phyloP scores from a whole-genome alignment of 352 stramenopile species.

The Phytopythium cucurbitacearum region DNA sequence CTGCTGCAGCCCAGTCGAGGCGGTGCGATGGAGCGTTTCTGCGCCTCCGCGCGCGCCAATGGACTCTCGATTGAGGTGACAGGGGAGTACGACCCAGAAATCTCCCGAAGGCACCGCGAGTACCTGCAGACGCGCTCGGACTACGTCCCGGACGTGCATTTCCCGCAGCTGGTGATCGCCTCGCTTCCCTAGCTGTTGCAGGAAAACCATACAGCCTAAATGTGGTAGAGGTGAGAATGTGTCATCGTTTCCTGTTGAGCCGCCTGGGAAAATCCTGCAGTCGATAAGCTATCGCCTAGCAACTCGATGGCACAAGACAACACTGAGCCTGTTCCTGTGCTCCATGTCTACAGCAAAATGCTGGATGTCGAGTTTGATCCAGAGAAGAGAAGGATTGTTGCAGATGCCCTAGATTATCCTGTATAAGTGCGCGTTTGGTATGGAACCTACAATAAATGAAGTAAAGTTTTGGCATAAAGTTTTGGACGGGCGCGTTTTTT shows the following conservation, averaged over 20 bases:
- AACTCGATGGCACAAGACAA: no score
- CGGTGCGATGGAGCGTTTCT: slow-evolving; percentile 78
- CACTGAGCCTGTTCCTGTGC: no score
- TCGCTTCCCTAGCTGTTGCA: slow-evolving; percentile 7
- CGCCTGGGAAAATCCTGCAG: no score
- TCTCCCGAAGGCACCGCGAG: slow-evolving; percentile 26
- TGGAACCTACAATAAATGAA: no score
- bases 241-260: no score
- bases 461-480: background rate
- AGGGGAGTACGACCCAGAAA: slow-evolving; percentile 36
- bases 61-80: slow-evolving; percentile 30
- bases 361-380: no score
- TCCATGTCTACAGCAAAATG: no score
- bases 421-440: no score
- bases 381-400: no score
- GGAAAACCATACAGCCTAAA: slow-evolving; percentile 10
- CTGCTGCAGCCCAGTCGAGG: slow-evolving; percentile 72
- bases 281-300: no score
- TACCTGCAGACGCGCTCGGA: slow-evolving; percentile 31
- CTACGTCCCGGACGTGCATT: slow-evolving; percentile 72
- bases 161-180: slow-evolving; percentile 55
- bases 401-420: no score
- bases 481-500: no score
- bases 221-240: background rate
- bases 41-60: slow-evolving; percentile 28